These are phyloP conservation scores for Coniferiporia sulphurascens DNA, from an alignment of 1,284 basidiomycete genomes.

Conservation along the genomic window DNA sequence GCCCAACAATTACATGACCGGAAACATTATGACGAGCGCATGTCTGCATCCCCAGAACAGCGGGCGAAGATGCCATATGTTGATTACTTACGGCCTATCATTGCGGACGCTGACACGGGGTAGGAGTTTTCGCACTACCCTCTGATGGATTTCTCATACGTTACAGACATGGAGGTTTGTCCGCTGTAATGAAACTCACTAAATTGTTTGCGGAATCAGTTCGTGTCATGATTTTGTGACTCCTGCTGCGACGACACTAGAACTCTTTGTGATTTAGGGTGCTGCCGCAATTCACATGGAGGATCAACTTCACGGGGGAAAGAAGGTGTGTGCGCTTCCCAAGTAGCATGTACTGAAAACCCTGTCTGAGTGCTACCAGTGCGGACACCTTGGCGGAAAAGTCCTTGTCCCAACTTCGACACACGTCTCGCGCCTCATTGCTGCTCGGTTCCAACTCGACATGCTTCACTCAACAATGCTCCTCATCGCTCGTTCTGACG, in stretches of 20 bases:
- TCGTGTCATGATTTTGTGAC: conserved; percentile 21
- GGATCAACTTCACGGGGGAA: conserved; percentile 89
- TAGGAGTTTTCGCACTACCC: conserved; percentile 32
- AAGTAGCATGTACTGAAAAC: background rate
- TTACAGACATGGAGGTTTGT: conserved; percentile 81
- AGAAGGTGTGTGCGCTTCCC: conserved; percentile 48
- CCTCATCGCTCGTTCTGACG: conserved; percentile 87
- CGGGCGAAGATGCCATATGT: conserved; percentile 68
- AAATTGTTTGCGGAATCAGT: conserved; percentile 90
- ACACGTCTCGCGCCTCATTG: conserved; percentile 78
- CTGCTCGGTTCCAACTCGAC: conserved; percentile 85
- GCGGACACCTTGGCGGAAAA: conserved; percentile 91
- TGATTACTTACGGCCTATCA: conserved; percentile 90
- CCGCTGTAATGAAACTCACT: conserved; percentile 94
- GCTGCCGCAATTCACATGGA: conserved; percentile 88
- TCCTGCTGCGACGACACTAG: background rate
- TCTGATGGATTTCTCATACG: conserved; percentile 13
- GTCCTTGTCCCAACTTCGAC: conserved; percentile 87
- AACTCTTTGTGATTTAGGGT: conserved; percentile 42
- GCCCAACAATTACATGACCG: conserved; percentile 84
- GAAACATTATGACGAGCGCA: conserved; percentile 84
- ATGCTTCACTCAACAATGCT: conserved; percentile 85
- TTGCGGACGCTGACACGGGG: conserved; percentile 95
- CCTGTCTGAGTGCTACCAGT: conserved; percentile 37
- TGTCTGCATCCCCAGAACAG: conserved; percentile 58